A percentile compares a stretch with the other conserved stretches of the same genome.
These are phyloP conservation scores for Cyberlindnera maritima DNA, from an alignment of 805 yeast genomes.

Conservation along the genomic window DNA sequence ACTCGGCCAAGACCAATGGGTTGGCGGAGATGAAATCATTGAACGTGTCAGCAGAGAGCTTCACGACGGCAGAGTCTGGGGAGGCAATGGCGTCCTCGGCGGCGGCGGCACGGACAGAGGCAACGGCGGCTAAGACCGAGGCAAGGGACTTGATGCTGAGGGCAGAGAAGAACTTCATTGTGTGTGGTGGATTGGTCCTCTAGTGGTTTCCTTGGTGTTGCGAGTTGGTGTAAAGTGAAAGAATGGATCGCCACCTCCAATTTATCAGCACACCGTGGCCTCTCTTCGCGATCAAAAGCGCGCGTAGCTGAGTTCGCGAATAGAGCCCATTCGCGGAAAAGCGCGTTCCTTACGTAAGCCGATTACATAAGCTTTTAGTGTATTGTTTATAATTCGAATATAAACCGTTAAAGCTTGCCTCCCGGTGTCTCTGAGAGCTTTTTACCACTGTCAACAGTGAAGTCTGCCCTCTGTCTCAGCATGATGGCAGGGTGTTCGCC, in stretches of 20 bases:
- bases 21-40: slow-evolving; percentile 63
- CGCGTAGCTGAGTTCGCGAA: background rate
- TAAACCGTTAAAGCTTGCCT: slow-evolving; percentile 35
- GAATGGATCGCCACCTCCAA: background rate
- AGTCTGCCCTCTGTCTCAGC: slow-evolving; percentile 78
- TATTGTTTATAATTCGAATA: too few relatives aligned
- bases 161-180: slow-evolving; percentile 37
- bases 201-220: background rate
- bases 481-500: slow-evolving; percentile 90
- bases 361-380: background rate
- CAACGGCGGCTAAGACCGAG: slow-evolving; percentile 37
- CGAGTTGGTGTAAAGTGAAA: background rate
- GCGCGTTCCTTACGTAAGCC: background rate
- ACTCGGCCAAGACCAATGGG: slow-evolving; percentile 80
- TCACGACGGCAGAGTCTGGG: slow-evolving; percentile 83
- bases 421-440: slow-evolving; percentile 37
- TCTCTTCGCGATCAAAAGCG: too few relatives aligned
- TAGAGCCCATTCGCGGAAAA: background rate
- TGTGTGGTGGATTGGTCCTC: background rate
- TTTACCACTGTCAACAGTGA: slow-evolving; percentile 31
- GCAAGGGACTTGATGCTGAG: slow-evolving; percentile 37
- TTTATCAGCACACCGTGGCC: slow-evolving; percentile 2
- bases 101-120: slow-evolving; percentile 34
- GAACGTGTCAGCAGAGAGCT: slow-evolving; percentile 66
- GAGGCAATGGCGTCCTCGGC: slow-evolving; percentile 71